Evolutionary conservation across 1,139 yeast species (phyloP).

Genomic region (Arxiozyma heterogenica): DNA sequence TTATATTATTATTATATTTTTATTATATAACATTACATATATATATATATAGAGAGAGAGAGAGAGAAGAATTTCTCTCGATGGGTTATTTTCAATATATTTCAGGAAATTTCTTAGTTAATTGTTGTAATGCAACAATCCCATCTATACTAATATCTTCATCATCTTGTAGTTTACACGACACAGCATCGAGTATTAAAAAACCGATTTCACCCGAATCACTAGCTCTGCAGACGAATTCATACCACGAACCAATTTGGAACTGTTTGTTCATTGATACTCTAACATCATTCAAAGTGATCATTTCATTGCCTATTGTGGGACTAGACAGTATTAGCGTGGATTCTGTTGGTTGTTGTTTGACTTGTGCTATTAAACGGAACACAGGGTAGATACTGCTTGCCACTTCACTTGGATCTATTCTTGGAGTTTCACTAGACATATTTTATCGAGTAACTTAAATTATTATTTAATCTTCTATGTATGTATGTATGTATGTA

Average conservation of each 20-base stretch:
- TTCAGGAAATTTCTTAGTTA: slow-evolving; percentile 7
- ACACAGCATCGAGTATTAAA: slow-evolving; percentile 27
- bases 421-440: slow-evolving; percentile 27
- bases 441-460: neutral
- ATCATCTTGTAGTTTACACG: slow-evolving; percentile 21
- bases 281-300: slow-evolving; percentile 24
- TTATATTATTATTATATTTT: neutral
- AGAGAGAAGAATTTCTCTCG: slow-evolving; percentile 19
- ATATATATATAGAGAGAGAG: too few species aligned
- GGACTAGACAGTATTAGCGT: slow-evolving; percentile 24
- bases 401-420: slow-evolving; percentile 26
- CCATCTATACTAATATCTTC: slow-evolving; percentile 28
- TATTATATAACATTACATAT: neutral
- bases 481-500: neutral
- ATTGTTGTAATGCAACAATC: slow-evolving; percentile 26
- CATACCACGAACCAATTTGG: slow-evolving; percentile 27
- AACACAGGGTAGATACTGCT: slow-evolving; percentile 22
- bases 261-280: slow-evolving; percentile 21
- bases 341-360: slow-evolving; percentile 26
- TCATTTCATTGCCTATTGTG: slow-evolving; percentile 24
- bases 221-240: slow-evolving; percentile 28
- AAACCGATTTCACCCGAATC: slow-evolving; percentile 30
- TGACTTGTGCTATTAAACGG: slow-evolving; percentile 28
- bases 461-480: too few species aligned
- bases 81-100: neutral